Evolutionary conservation across 306 rosid genomes (phyloP), one percentile per base, ranked within the genome.

Genomic region (Vachellia collinsii): DNA sequence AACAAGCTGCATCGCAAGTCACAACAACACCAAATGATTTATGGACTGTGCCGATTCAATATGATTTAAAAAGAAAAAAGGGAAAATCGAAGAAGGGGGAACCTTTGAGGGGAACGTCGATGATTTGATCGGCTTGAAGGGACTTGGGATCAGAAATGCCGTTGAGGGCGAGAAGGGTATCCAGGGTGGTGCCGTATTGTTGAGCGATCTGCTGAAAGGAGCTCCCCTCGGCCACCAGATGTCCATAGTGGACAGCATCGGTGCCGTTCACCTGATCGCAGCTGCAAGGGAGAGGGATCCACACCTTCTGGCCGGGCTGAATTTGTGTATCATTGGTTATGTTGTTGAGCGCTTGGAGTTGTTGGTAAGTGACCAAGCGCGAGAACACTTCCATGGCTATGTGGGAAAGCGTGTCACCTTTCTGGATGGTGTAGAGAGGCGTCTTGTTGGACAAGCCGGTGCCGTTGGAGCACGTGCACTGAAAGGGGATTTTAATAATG

Each of bases 41-140:
- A 61, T 59, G 14, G 2, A 10, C 16, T 10, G 38, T 59, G 66
- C 39, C 7, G 29, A 61, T 9, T 58, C 14, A 10, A 22, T 29
- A 29, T 29, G 34, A 29, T 29, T 29, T 29, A 29, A 29, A 29
- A 1, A 29, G 34, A 29, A 29, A 29, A 29, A 29, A 29, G 34
- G 34, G 34, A 59, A 59, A 25, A 22, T 7, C 20, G 20, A 20
- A 39, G 41, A 3, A 41, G 11, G 17, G 11, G 3, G 13, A 19
- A 91, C 99, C 99, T 85, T 7, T 70, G 64, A 95, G 97, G n/a
- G 99, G 99, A 84, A 95, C 90, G 81, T 95, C 96, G 10, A 93
- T 90, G 76, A 93, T 48, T 63, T 89, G 97, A 20, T 59, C 64
- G 4, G 90, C 93, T 62, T 69, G 1, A 68, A 95, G 92, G 0